A percentile compares a stretch with the other conserved stretches of the same genome.
These are phyloP conservation scores for Naganishia kalamii DNA, from an alignment of 768 basidiomycete genomes.

Conservation along the genomic window DNA sequence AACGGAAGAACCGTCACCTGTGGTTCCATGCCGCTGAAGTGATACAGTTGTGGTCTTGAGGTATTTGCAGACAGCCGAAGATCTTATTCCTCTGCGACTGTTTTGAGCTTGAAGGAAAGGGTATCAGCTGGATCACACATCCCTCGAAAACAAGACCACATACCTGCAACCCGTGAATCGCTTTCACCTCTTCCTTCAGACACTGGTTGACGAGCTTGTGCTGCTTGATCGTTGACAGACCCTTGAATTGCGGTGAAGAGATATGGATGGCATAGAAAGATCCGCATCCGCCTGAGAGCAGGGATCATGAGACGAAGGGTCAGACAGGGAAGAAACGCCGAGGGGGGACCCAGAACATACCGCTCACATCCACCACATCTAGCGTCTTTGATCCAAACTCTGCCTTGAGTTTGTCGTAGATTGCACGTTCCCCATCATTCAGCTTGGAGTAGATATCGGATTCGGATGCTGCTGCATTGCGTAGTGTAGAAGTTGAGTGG, in stretches of 20 bases:
- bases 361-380: conserved; percentile 89
- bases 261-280: conserved; percentile 90
- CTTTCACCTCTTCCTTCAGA: conserved; percentile 80
- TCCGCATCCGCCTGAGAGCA: conserved; percentile 78
- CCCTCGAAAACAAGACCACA: conserved; percentile 29
- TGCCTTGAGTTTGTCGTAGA: conserved; percentile 64
- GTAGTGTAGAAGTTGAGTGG: neutral
- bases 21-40: neutral
- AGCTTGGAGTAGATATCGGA: conserved; percentile 10
- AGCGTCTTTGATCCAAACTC: conserved; percentile 73
- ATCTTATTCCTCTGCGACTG: conserved; percentile 2
- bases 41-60: neutral
- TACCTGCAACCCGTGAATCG: conserved; percentile 91
- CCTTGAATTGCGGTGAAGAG: conserved; percentile 76
- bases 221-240: conserved; percentile 80
- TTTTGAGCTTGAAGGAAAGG: neutral
- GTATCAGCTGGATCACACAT: neutral
- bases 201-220: conserved; percentile 80
- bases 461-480: conserved; percentile 1
- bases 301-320: neutral
- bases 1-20: too few species aligned
- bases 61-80: neutral
- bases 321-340: neutral
- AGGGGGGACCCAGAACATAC: conserved; percentile 47
- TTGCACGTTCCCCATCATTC: conserved; percentile 61